Evolutionary conservation across 2,329 filamentous ascomycete species (phyloP).

Genomic region (Graphilbum fragrans): DNA sequence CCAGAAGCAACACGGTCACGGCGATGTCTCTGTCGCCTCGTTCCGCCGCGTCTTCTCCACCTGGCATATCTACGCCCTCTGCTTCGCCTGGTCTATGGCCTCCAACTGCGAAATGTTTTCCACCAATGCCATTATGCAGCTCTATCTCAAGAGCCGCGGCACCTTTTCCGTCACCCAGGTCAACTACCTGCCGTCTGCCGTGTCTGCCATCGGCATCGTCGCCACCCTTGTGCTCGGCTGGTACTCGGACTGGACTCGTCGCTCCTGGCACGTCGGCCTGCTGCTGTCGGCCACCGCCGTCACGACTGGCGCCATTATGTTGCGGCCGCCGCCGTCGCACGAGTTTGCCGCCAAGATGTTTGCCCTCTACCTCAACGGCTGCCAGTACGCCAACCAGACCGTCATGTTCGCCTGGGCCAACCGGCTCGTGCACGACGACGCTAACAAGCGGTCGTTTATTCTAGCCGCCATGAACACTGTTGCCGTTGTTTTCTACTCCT

Average conservation of each 20-base stretch:
- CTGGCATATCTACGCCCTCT: slow-evolving; percentile 56
- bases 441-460: no score
- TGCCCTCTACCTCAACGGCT: slow-evolving; percentile 56
- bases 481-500: no score
- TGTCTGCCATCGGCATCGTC: slow-evolving; percentile 42
- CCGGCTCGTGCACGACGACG: no score
- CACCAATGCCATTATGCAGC: slow-evolving; percentile 43
- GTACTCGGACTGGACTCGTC: slow-evolving; percentile 51
- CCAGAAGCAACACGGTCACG: slow-evolving; percentile 4
- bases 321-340: slow-evolving; percentile 26
- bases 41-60: slow-evolving; percentile 42
- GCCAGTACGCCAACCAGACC: slow-evolving; percentile 60
- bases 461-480: no score
- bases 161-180: slow-evolving; percentile 34
- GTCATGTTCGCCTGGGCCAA: slow-evolving; percentile 70
- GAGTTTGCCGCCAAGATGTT: slow-evolving; percentile 46
- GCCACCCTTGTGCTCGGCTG: slow-evolving; percentile 55
- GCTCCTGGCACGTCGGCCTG: slow-evolving; percentile 51
- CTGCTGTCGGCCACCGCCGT: slow-evolving; percentile 40
- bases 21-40: slow-evolving; percentile 25
- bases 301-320: slow-evolving; percentile 11
- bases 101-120: slow-evolving; percentile 62
- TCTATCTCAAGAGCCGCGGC: slow-evolving; percentile 38
- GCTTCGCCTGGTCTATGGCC: slow-evolving; percentile 55
- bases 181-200: slow-evolving; percentile 45